A percentile compares a stretch with the other conserved stretches of the same genome.
These are phyloP conservation scores for Penicillium fuscoglaucum DNA, from an alignment of 2,329 filamentous ascomycete species.

Conservation along the genomic window DNA sequence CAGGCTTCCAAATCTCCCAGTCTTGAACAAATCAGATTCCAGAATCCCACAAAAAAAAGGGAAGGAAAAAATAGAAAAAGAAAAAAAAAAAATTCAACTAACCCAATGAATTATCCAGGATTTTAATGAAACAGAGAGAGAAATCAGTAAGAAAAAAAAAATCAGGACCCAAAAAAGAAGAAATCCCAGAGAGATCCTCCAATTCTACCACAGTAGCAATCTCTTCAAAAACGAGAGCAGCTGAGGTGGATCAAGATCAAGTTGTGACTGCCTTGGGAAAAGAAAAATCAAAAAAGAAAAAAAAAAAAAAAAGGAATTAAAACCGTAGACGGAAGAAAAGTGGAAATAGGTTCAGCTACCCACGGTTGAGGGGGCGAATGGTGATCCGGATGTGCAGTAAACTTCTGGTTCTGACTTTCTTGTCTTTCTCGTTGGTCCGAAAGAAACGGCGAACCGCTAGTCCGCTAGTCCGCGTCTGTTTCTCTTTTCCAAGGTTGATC, in stretches of 20 bases:
- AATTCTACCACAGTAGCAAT: conserved; percentile 7
- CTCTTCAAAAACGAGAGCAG: conserved; percentile 3
- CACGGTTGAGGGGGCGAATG: conserved; percentile 33
- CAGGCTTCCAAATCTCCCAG: conserved; percentile 4
- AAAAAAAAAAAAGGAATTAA: neutral
- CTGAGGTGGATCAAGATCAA: conserved; percentile 9
- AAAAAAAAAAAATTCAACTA: conserved; percentile 4
- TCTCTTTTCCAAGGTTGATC: neutral
- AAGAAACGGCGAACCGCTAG: neutral
- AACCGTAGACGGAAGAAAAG: conserved; percentile 5
- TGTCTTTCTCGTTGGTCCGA: neutral
- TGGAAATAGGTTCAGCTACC: conserved; percentile 23
- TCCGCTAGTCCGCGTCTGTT: conserved; percentile 2
- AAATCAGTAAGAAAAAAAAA: neutral
- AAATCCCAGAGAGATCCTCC: neutral
- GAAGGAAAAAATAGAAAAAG: neutral
- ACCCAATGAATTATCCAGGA: conserved; percentile 1
- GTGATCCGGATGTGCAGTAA: conserved; percentile 39
- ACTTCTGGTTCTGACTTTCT: neutral
- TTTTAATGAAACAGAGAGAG: conserved; percentile 5
- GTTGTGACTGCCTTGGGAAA: neutral
- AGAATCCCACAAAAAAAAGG: conserved; percentile 11
- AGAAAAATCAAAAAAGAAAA: neutral
- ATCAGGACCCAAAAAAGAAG: conserved; percentile 8
- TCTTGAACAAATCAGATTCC: conserved; percentile 12